Evolutionary conservation across 768 basidiomycete genomes (phyloP).

Genomic region (Mycena belliarum): DNA sequence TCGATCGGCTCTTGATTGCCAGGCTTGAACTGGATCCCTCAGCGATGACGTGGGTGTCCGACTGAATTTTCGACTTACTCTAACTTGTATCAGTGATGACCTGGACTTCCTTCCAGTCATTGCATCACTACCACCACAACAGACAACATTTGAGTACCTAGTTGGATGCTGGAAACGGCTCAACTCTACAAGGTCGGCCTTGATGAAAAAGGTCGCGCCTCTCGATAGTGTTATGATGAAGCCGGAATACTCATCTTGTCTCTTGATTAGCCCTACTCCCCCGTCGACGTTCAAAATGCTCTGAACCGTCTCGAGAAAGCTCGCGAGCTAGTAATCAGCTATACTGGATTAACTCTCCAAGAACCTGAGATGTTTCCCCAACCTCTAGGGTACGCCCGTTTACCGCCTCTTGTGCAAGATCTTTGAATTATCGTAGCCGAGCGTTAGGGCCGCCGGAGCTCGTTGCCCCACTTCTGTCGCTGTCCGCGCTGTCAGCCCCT

Average conservation of each 20-base stretch:
- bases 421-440: slow-evolving; percentile 57
- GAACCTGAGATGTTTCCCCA: slow-evolving; percentile 96
- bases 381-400: slow-evolving; percentile 57
- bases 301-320: slow-evolving; percentile 68
- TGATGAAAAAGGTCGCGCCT: slow-evolving; percentile 61
- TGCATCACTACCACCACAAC: slow-evolving; percentile 72
- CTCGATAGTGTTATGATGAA: too few relatives aligned
- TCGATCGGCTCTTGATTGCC: slow-evolving; percentile 81
- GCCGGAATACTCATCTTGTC: too few relatives aligned
- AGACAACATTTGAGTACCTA: slow-evolving; percentile 89
- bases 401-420: background rate
- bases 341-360: slow-evolving; percentile 85
- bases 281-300: slow-evolving; percentile 64
- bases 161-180: slow-evolving; percentile 91
- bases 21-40: slow-evolving; percentile 80
- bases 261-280: slow-evolving; percentile 66
- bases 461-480: slow-evolving; percentile 74
- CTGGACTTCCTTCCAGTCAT: slow-evolving; percentile 73
- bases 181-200: slow-evolving; percentile 50
- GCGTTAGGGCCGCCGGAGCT: slow-evolving; percentile 79
- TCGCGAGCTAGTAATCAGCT: slow-evolving; percentile 83
- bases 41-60: slow-evolving; percentile 59
- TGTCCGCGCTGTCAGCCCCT: slow-evolving; percentile 69
- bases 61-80: slow-evolving; percentile 6
- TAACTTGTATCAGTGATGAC: slow-evolving; percentile 54